Percentiles rank a stretch among this genome's conserved stretches.
Evolutionary conservation across 2,329 filamentous ascomycete genomes (phyloP).

Genomic region (Pseudofabraea citricarpa): DNA sequence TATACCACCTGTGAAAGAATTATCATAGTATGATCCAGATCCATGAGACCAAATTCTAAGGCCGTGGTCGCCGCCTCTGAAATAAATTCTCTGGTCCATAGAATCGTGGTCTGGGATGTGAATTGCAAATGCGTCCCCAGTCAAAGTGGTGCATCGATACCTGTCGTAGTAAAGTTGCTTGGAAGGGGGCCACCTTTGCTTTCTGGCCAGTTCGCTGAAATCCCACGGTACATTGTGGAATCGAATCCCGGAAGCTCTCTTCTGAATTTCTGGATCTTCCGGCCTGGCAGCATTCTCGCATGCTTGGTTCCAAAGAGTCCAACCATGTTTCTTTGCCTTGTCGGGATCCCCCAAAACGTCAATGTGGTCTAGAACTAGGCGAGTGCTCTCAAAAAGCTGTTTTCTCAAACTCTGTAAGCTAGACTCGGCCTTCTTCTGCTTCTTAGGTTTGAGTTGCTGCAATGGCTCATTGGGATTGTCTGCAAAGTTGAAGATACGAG

Average conservation of each 20-base stretch:
- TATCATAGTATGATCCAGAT: too few relatives aligned
- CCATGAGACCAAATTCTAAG: too few relatives aligned
- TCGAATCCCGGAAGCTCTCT: not conserved
- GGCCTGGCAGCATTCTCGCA: not conserved
- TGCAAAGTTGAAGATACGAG: conserved; percentile 4
- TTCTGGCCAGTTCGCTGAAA: conserved; percentile 2
- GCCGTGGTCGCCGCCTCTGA: too few relatives aligned
- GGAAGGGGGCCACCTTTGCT: conserved; percentile 14
- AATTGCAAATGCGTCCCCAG: not conserved
- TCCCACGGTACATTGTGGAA: conserved; percentile 4
- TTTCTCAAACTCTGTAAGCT: not conserved
- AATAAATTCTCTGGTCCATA: not conserved
- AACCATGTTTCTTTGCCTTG: conserved; percentile 10
- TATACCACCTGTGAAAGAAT: too few relatives aligned
- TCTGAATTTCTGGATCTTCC: not conserved
- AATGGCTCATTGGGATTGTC: conserved; percentile 1
- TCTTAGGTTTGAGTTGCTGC: not conserved
- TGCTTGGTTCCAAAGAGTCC: conserved; percentile 10
- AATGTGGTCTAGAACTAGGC: conserved; percentile 13
- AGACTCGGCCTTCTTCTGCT: not conserved
- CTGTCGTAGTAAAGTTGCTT: conserved; percentile 17
- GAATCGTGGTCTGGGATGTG: not conserved
- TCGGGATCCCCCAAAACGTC: conserved; percentile 8
- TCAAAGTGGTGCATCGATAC: conserved; percentile 7
- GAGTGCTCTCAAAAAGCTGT: conserved; percentile 8